Evolutionary conservation across 2,329 filamentous ascomycete species (phyloP), one percentile per base, ranked within the genome.

Genomic region (Geoglossum cookeanum): DNA sequence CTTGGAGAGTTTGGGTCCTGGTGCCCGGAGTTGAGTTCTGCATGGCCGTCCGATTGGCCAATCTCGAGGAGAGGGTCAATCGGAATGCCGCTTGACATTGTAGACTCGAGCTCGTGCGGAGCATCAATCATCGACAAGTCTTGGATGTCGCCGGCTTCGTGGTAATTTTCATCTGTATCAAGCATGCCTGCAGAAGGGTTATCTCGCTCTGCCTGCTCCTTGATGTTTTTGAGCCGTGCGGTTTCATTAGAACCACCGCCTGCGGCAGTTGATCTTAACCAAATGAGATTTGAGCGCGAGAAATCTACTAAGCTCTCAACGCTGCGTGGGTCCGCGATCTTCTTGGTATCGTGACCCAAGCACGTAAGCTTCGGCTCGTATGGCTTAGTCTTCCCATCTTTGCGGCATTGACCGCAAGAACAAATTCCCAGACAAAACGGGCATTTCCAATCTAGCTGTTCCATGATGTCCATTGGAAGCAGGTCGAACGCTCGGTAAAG

Each of bases 241-340:
- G 71, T 74, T 51, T 74, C 73, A 48, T 72, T 65, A 1, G 69
- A 68, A 61, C 70, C 67, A 59, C 78, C 72, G 58, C 74, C 72
- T n/a, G 71, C 72, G 32, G 71, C 74, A 57, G 80, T n/a, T n/a
- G n/a, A 80, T 56, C 78, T 78, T 53, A 97, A 72, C 88, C 89
- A 96, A 47, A 78, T 79, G 30, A 94, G 74, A 67, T 98, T 98
- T 56, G 94, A 91, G 45, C 87, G 76, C 30, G 86, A 82, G 68
- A 96, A 96, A 66, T 97, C 89, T 7, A 97, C 88, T 27, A 97
- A 76, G 29, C 82, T 84, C 68, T 97, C 91, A 4, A 95, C 81
- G 64, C 90, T 96, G 59, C 92, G 82, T 55, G 87, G 84, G 69
- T 98, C 92, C 1, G 92, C 91, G 54, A 97, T 83, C 37, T 85